Evolutionary conservation across 441 rosid genomes (phyloP), one percentile per base, ranked within the genome.

Genomic region (Hura crepitans): DNA sequence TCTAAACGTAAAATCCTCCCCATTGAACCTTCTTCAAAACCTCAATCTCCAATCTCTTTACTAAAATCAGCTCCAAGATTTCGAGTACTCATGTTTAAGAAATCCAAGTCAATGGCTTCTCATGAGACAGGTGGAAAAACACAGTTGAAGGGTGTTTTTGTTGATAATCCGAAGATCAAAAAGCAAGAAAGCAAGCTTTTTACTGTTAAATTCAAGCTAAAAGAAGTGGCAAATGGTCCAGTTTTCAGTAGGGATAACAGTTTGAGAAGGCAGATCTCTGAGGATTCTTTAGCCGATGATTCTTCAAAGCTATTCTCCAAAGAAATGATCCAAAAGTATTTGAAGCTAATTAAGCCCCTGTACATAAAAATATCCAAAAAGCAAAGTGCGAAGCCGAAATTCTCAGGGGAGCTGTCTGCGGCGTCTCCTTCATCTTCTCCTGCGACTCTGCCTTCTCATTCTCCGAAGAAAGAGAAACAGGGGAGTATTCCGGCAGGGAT

Each of bases 271-370:
- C 79, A 70, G 56, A 60, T 64, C 70, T 57, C 69, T 20, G 77
- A 78, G 13, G 80, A 67, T n/a, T 53, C 70, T 33, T 56, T 63
- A n/a, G 43, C 71, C 37, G 83, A 77, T 72, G 86, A 82, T 22
- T 77, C 73, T 2, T 46, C 77, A 0, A 92, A 85, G 72, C 77
- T 84, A 6, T 86, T 86, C 71, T 70, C 91, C 2, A 88, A 77
- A 73, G 91, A 87, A 31, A 80, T 74, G 46, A 80, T 94, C 81
- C 91, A 84, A 3, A 91, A 91, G 75, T 94, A 92, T 66, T 63
- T 94, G 65, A 92, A 90, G 82, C 87, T 89, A 72, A 91, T 94
- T 5, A 90, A 86, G 62, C 97, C 96, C 3, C 82, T 94, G 42
- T 90, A 91, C 74, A 58, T 90, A 45, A 73, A 82, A 43, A 88